A percentile compares a stretch with the other conserved stretches of the same genome.
phyloP scores from a whole-genome alignment of 1,139 yeast species.

The Pichia sp. region DNA sequence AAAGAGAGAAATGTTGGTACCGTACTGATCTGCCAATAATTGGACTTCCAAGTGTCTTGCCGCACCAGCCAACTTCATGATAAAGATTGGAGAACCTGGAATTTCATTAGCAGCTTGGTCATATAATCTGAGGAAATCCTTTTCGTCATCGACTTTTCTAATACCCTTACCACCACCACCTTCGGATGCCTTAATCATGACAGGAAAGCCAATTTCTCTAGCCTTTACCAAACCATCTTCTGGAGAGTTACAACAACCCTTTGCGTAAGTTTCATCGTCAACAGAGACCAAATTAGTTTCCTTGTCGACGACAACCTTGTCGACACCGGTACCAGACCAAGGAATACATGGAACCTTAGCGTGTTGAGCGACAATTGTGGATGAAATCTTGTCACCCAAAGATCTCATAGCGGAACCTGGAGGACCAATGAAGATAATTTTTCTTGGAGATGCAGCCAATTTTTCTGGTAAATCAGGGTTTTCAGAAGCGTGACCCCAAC shows the following conservation, averaged over 20 bases:
- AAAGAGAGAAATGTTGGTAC: conserved; percentile 85
- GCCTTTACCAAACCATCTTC: conserved; percentile 88
- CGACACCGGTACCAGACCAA: conserved; percentile 98
- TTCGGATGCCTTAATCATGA: conserved; percentile 95
- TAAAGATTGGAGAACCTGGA: conserved; percentile 93
- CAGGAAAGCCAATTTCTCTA: conserved; percentile 84
- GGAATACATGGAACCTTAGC: conserved; percentile 98
- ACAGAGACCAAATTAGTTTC: conserved; percentile 80
- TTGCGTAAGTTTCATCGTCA: conserved; percentile 67
- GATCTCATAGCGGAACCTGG: conserved; percentile 99
- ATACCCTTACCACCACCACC: conserved; percentile 99
- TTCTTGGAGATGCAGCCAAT: conserved; percentile 84
- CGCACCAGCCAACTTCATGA: conserved; percentile 90
- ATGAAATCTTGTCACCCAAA: conserved; percentile 95
- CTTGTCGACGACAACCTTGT: conserved; percentile 62
- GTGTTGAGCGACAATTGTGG: conserved; percentile 97
- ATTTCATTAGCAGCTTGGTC: conserved; percentile 91
- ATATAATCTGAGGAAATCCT: conserved; percentile 62
- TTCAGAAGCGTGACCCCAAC: conserved; percentile 99
- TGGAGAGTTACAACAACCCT: conserved; percentile 83
- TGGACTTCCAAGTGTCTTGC: conserved; percentile 97
- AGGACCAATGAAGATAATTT: conserved; percentile 90
- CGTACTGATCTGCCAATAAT: conserved; percentile 90
- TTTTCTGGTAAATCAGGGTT: conserved; percentile 91
- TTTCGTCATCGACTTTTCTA: conserved; percentile 79